Conservation (phyloP, 805 yeast species). For the Monosporozyma solicola region DNA sequence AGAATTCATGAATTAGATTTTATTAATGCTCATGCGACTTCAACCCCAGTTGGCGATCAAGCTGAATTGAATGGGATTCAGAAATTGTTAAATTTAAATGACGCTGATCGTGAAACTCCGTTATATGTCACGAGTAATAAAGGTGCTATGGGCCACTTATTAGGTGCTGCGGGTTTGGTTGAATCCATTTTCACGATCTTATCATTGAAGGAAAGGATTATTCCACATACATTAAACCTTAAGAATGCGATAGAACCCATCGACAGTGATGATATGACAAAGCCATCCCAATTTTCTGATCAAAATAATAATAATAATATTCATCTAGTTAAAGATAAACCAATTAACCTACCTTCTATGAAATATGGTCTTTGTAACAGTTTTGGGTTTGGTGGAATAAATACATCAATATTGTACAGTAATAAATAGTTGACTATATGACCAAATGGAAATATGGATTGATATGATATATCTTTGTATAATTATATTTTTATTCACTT, state of each 20-base stretch:
- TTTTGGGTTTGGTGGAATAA: constrained; percentile 97
- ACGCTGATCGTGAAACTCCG: constrained; percentile 1
- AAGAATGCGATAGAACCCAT: constrained; percentile 29
- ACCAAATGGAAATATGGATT: too few species aligned
- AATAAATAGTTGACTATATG: constrained; percentile 10
- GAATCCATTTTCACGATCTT: constrained; percentile 76
- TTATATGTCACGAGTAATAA: constrained; percentile 71
- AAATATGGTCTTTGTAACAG: constrained; percentile 72
- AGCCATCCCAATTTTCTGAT: not conserved
- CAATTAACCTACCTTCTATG: constrained; percentile 34
- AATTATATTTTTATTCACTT: not conserved
- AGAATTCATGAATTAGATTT: constrained; percentile 50
- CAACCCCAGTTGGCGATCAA: constrained; percentile 79
- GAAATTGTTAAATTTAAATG: constrained; percentile 17
- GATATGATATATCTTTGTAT: not conserved
- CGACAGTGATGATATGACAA: not conserved
- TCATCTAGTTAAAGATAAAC: constrained; percentile 38
- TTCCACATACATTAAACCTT: constrained; percentile 82
- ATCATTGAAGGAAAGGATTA: constrained; percentile 44
- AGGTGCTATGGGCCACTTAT: constrained; percentile 85
- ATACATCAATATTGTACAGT: constrained; percentile 59
- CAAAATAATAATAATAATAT: constrained; percentile 37
- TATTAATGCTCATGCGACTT: constrained; percentile 95
- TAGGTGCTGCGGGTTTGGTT: constrained; percentile 95
- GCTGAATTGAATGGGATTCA: constrained; percentile 75